phyloP scores from a whole-genome alignment of 1,284 basidiomycete species.

The Melanopsichium pennsylvanicum region DNA sequence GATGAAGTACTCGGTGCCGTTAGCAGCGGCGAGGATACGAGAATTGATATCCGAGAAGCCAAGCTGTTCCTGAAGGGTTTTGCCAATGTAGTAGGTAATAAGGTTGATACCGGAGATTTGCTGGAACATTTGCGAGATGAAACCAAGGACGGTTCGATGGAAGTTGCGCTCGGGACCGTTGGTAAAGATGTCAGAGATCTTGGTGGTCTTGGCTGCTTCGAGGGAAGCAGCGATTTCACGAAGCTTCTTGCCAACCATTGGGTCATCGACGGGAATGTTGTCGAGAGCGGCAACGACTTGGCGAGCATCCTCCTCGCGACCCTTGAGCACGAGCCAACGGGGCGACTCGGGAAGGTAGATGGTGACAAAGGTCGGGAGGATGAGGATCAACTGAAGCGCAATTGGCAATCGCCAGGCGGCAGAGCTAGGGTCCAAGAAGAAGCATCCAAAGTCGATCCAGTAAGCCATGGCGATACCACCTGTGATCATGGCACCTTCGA shows the following conservation, averaged over 20 bases:
- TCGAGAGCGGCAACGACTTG: slow-evolving; percentile 56
- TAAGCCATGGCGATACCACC: slow-evolving; percentile 59
- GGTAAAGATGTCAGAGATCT: slow-evolving; percentile 54
- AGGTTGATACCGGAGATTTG: slow-evolving; percentile 63
- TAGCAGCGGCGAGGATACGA: slow-evolving; percentile 61
- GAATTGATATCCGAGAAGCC: slow-evolving; percentile 52
- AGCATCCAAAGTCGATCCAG: slow-evolving; percentile 63
- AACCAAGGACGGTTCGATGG: slow-evolving; percentile 59
- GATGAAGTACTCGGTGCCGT: slow-evolving; percentile 64
- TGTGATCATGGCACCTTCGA: slow-evolving; percentile 61
- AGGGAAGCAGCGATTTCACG: slow-evolving; percentile 55
- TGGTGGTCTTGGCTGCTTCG: slow-evolving; percentile 28
- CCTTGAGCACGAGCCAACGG: slow-evolving; percentile 62
- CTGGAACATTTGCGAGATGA: slow-evolving; percentile 63
- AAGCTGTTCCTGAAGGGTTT: slow-evolving; percentile 58
- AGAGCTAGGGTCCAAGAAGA: slow-evolving; percentile 45
- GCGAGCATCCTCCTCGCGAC: slow-evolving; percentile 53
- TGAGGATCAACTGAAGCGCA: slow-evolving; percentile 61
- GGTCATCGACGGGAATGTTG: slow-evolving; percentile 51
- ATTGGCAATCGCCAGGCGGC: slow-evolving; percentile 61
- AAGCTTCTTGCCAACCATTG: slow-evolving; percentile 47
- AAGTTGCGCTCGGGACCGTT: slow-evolving; percentile 63
- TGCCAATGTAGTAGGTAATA: slow-evolving; percentile 64
- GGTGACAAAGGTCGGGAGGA: slow-evolving; percentile 63
- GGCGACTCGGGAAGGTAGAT: slow-evolving; percentile 63